Base-by-base conservation (phyloP, 345 rosid species). In the Anastatica hierochuntica region DNA sequence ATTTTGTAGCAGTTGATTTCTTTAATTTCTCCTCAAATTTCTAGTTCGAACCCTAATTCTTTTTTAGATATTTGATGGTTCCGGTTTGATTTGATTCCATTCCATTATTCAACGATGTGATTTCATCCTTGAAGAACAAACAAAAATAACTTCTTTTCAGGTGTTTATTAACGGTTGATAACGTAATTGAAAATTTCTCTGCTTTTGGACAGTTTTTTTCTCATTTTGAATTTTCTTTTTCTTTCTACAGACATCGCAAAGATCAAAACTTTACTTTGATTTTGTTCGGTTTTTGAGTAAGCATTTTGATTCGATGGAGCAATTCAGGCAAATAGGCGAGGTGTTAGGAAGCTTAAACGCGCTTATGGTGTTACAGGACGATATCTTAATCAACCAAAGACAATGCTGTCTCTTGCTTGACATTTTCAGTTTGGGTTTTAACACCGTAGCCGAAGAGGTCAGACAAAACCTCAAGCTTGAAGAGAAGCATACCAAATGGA, bases 281-380 rank as follows among this genome's bases (percentile, higher is more conserved):
- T 14, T 21, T 14, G 33, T 35, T 36, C 14, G 56, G 14, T 46
- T 27, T 27, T 11, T 47, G n/a, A n/a, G n/a, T n/a, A n/a, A n/a
- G n/a, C n/a, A n/a, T n/a, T n/a, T n/a, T n/a, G n/a, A n/a, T n/a
- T n/a, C n/a, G 40, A 80, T 85, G 97, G 92, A 80, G 57, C 95
- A 77, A 53, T 88, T 92, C 70, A 73, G 97, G 67, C 95, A 85
- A 53, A 73, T 88, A 3, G 97, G 97, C 27, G 95, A 85, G 80
- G 95, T 81, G 41, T 53, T 92, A 10, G 97, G 99, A 46, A 85
- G 99, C 71, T 64, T 88, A 64, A 81, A 70, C 41, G 95, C 97
- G 29, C 57, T 88, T 4, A 85, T 85, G 95, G 86, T 85, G 38
- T 69, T 92, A 67, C 87, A 80, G 66, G 94, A 88, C 26, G 89